These are phyloP conservation scores for Calonectria pseudoturangicola DNA, from an alignment of 2,329 filamentous ascomycete species.

Conservation along the genomic window DNA sequence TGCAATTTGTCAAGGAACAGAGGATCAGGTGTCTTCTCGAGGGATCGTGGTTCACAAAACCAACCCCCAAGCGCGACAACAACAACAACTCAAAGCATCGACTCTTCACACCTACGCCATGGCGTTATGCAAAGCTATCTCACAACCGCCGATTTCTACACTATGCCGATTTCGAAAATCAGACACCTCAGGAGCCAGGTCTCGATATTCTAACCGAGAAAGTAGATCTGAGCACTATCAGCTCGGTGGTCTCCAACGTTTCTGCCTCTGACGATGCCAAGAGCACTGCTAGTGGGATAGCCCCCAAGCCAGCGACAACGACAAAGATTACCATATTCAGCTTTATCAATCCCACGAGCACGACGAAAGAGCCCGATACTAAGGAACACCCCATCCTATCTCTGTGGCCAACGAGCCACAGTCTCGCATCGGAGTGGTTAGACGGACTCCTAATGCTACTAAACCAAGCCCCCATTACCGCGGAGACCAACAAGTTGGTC, in stretches of 20 bases:
- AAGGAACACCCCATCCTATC: conserved; percentile 85
- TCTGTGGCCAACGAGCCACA: conserved; percentile 87
- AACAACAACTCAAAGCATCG: conserved; percentile 58
- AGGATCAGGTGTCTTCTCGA: conserved; percentile 91
- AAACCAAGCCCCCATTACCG: conserved; percentile 96
- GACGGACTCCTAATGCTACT: conserved; percentile 96
- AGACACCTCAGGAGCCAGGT: conserved; percentile 78
- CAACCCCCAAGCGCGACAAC: conserved; percentile 63
- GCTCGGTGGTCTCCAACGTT: conserved; percentile 95
- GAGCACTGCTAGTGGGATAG: conserved; percentile 66
- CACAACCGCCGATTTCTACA: conserved; percentile 94
- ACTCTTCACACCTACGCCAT: conserved; percentile 73
- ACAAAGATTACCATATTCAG: conserved; percentile 96
- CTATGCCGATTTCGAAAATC: conserved; percentile 87
- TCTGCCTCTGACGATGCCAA: conserved; percentile 76
- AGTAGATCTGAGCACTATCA: conserved; percentile 90
- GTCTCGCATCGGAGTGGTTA: conserved; percentile 94
- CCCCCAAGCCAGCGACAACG: conserved; percentile 69
- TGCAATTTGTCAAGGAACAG: conserved; percentile 98
- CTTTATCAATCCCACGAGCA: conserved; percentile 69
- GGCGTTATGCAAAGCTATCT: conserved; percentile 91
- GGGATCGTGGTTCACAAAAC: conserved; percentile 88
- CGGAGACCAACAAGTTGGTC: conserved; percentile 93
- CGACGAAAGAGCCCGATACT: conserved; percentile 58
- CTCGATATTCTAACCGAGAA: conserved; percentile 86